Percentiles rank a stretch among this genome's conserved stretches.
These are phyloP conservation scores for Omphalotus olearius DNA, from an alignment of 1,284 basidiomycete species.

Conservation along the genomic window DNA sequence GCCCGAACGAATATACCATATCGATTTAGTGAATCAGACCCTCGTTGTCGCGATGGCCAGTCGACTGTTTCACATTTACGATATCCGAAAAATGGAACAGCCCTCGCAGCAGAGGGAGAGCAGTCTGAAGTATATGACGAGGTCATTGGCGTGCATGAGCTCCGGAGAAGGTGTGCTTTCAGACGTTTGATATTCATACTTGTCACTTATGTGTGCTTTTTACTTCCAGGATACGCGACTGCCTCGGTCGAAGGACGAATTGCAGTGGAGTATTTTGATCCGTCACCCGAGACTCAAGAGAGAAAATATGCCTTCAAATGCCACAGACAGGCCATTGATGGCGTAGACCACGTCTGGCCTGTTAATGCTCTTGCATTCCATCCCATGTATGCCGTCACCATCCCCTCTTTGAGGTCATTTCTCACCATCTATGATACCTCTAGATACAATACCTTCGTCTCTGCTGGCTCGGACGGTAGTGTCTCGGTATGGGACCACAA, in stretches of 20 bases:
- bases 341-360: constrained; percentile 97
- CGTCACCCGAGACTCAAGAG: constrained; percentile 69
- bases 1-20: constrained; percentile 81
- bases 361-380: constrained; percentile 96
- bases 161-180: constrained; percentile 76
- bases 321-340: constrained; percentile 86
- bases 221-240: constrained; percentile 79
- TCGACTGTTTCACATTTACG: constrained; percentile 84
- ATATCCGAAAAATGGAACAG: constrained; percentile 69
- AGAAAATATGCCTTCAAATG: constrained; percentile 99
- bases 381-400: constrained; percentile 53
- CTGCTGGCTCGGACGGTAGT: constrained; percentile 87
- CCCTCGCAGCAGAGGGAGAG: constrained; percentile 84
- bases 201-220: constrained; percentile 2
- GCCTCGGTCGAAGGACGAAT: constrained; percentile 95
- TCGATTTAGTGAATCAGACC: constrained; percentile 69
- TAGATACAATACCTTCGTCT: constrained; percentile 92
- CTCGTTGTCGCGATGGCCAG: constrained; percentile 91
- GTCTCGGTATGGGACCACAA: constrained; percentile 97
- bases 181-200: neutral
- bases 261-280: constrained; percentile 96
- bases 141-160: constrained; percentile 87
- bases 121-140: constrained; percentile 93
- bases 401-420: constrained; percentile 3
- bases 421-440: neutral